Conservation (phyloP, 768 basidiomycete species). For the Boletus reticuloceps region DNA sequence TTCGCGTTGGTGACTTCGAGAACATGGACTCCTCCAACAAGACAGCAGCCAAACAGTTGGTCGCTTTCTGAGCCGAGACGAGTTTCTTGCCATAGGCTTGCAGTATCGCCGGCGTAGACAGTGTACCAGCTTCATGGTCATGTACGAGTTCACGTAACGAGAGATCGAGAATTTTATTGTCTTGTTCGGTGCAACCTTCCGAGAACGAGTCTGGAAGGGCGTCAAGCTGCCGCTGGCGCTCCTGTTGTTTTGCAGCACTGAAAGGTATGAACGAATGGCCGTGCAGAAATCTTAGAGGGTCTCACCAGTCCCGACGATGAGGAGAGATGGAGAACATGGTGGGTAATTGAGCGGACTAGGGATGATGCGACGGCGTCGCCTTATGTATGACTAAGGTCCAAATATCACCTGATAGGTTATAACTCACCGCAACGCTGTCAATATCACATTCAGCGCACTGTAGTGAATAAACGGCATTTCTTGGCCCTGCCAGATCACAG, state of each 20-base stretch:
- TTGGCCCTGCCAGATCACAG: background rate
- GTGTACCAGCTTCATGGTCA: constrained; percentile 24
- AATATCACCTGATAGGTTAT: background rate
- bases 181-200: constrained; percentile 31
- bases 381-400: constrained; percentile 5
- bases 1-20: constrained; percentile 1
- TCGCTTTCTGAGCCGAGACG: constrained; percentile 39
- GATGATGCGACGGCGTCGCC: background rate
- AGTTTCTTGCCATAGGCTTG: constrained; percentile 41
- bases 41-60: constrained; percentile 51
- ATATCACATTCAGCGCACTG: background rate
- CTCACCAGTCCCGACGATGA: constrained; percentile 32
- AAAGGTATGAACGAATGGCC: background rate
- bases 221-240: constrained; percentile 29
- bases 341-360: background rate
- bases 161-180: constrained; percentile 35
- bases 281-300: no score
- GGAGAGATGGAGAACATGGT: constrained; percentile 26
- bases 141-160: constrained; percentile 37
- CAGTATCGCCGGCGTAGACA: constrained; percentile 33
- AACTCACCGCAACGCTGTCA: background rate
- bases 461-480: background rate
- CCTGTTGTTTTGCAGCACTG: constrained; percentile 36
- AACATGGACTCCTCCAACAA: constrained; percentile 34
- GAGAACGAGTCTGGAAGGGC: constrained; percentile 29